Percentiles rank a stretch among this genome's conserved stretches.
Evolutionary conservation across 2,329 filamentous ascomycete species (phyloP).

Genomic region (Allantophomopsis lycopodina): DNA sequence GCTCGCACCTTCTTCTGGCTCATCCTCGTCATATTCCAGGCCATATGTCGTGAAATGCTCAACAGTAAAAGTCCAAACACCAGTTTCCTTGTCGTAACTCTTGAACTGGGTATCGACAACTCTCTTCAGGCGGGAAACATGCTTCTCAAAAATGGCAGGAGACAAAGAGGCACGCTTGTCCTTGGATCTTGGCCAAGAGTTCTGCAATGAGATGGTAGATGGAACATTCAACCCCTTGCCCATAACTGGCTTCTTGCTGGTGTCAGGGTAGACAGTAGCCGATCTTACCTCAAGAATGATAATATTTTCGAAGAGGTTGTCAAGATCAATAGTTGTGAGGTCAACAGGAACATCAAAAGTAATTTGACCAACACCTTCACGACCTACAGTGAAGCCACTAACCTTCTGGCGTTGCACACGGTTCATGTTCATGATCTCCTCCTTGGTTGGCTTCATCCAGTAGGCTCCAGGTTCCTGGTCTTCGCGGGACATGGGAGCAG

Average conservation of each 20-base stretch:
- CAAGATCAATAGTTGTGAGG: constrained; percentile 63
- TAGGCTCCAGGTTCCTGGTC: constrained; percentile 51
- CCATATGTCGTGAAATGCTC: constrained; percentile 95
- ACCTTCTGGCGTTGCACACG: constrained; percentile 66
- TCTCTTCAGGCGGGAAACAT: constrained; percentile 66
- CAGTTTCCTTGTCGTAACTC: constrained; percentile 64
- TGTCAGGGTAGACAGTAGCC: constrained; percentile 72
- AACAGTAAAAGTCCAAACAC: constrained; percentile 86
- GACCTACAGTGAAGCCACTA: constrained; percentile 65
- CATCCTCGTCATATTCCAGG: constrained; percentile 55
- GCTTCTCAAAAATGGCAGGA: constrained; percentile 60
- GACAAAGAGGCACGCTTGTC: constrained; percentile 41
- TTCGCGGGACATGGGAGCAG: constrained; percentile 4
- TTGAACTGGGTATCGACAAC: constrained; percentile 74
- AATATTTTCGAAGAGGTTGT: constrained; percentile 65
- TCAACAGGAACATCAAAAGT: constrained; percentile 75
- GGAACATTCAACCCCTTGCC: constrained; percentile 90
- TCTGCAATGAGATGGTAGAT: constrained; percentile 73
- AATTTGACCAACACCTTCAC: constrained; percentile 68
- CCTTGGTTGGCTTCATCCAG: constrained; percentile 68
- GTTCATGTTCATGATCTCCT: constrained; percentile 68
- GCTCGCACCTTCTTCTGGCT: constrained; percentile 33
- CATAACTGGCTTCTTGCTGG: constrained; percentile 64
- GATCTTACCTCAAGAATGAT: constrained; percentile 65
- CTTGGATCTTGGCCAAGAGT: constrained; percentile 75